phyloP scores from a whole-genome alignment of 1,284 basidiomycete species.

The Heliocybe sulcata region DNA sequence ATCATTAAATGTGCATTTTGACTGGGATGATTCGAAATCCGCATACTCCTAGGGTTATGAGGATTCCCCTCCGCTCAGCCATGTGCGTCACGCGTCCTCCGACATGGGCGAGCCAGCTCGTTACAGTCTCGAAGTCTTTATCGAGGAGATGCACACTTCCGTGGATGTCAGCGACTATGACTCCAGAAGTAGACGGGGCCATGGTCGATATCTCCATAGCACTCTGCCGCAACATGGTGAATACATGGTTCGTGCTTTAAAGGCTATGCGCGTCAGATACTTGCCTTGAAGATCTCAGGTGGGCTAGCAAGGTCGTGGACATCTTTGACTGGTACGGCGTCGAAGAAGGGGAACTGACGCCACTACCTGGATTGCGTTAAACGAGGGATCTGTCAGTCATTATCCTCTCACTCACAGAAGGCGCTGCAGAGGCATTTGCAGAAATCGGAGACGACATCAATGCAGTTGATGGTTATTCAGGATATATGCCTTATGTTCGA shows the following conservation, averaged over 20 bases:
- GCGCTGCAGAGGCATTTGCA: constrained; percentile 21
- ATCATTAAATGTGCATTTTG: constrained; percentile 6
- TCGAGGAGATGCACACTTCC: constrained; percentile 74
- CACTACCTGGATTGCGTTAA: constrained; percentile 37
- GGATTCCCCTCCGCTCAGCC: constrained; percentile 67
- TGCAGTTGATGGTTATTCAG: neutral
- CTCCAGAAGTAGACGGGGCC: constrained; percentile 50
- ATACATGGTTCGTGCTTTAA: neutral
- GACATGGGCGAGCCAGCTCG: constrained; percentile 74
- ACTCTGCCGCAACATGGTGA: constrained; percentile 29
- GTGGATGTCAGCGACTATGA: constrained; percentile 77
- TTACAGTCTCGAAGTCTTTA: constrained; percentile 64
- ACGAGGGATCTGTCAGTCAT: neutral
- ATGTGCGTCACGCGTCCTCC: constrained; percentile 80
- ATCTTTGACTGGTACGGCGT: constrained; percentile 70
- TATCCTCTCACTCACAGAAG: constrained; percentile 26
- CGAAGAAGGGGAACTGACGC: constrained; percentile 83
- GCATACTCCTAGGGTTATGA: constrained; percentile 82
- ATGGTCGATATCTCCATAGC: constrained; percentile 69
- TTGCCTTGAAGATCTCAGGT: constrained; percentile 74
- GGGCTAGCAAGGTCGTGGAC: constrained; percentile 67
- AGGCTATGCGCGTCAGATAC: constrained; percentile 1
- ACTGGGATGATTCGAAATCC: neutral
- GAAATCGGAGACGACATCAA: neutral
- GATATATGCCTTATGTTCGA: no score